Base-by-base conservation (phyloP, 2,329 filamentous ascomycete species). In the Hymenoscyphus infarciens region DNA sequence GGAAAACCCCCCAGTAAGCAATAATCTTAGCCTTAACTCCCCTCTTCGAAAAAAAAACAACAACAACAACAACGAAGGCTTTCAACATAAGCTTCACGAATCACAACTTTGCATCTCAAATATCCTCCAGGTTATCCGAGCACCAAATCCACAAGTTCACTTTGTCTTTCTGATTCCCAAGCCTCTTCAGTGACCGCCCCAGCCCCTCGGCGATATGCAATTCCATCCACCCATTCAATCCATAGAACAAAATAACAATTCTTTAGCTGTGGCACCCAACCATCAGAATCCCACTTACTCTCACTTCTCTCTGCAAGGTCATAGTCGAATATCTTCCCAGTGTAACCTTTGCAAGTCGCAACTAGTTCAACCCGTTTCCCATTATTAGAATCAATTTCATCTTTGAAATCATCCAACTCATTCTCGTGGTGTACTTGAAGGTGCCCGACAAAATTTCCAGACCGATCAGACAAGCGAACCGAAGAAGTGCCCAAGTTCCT, bases 171-270 rank as follows among this genome's bases (percentile, higher is more conserved):
- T 19, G 42, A 19, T 16, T 59, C 57, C 57, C 57, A 59, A 13
- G 27, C 45, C 4, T 53, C 16, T 10, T 52, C 29, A 19, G 19
- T 25, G 6, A 59, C 31, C 1, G 16, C 19, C 4, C 57, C 57
- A 52, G 16, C 27, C 8, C 15, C 57, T 22, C 22, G 31, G 10
- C 45, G 29, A 59, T 53, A 53, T 1, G 57, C 57, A n/a, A 53
- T 22, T 5, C 57, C 57, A 35, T 53, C 29, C 27, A 35, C 27
- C 57, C 57, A 59, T 19, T 59, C 57, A 1, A 59, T 59, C 57
- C 57, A 59, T 35, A 59, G 5, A 33, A 59, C 42, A 38, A 27
- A 31, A 27, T 59, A 59, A 25, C 29, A 59, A n/a, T 49, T 49
- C 16, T 49, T 49, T n/a, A 49, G n/a, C n/a, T 49, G 55, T 13